These are phyloP conservation scores for Puccinellia tenuiflora DNA, from an alignment of 176 grass and related monocot species.

Conservation along the genomic window DNA sequence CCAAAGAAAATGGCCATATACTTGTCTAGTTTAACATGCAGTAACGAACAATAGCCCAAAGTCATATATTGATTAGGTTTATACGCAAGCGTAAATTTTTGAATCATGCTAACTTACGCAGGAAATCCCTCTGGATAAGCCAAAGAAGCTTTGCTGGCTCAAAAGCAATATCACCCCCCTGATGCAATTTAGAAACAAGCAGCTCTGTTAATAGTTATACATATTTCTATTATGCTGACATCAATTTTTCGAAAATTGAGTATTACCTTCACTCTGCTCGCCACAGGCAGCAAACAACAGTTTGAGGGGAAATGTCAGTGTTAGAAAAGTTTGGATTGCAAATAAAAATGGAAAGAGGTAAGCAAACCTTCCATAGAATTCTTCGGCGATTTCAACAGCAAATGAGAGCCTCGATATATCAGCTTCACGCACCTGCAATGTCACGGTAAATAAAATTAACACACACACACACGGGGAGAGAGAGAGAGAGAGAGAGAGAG, in stretches of 20 bases:
- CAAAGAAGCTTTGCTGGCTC: conserved; percentile 96
- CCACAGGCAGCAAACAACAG: conserved; percentile 21
- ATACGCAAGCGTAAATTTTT: background rate
- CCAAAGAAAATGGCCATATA: background rate
- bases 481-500: too few species aligned
- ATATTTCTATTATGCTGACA: background rate
- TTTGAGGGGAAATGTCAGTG: conserved; percentile 17
- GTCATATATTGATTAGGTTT: background rate
- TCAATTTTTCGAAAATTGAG: background rate
- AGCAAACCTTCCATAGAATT: conserved; percentile 97
- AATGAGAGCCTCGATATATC: conserved; percentile 98
- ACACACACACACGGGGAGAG: background rate
- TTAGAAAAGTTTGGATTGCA: background rate
- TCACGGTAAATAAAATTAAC: conserved; percentile 19
- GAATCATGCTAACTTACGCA: conserved; percentile 64
- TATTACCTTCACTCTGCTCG: conserved; percentile 89
- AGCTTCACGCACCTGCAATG: conserved; percentile 88
- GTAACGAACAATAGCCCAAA: background rate
- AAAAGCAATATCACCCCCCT: conserved; percentile 96
- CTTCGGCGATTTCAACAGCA: conserved; percentile 96
- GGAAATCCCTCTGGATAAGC: conserved; percentile 98
- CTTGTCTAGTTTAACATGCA: background rate
- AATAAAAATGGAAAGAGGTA: background rate
- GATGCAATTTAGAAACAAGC: conserved; percentile 20
- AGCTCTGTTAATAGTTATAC: background rate